Evolutionary conservation across 192 early-diverging fungal genomes (phyloP).

Genomic region (Gamsiella multidivaricata): DNA sequence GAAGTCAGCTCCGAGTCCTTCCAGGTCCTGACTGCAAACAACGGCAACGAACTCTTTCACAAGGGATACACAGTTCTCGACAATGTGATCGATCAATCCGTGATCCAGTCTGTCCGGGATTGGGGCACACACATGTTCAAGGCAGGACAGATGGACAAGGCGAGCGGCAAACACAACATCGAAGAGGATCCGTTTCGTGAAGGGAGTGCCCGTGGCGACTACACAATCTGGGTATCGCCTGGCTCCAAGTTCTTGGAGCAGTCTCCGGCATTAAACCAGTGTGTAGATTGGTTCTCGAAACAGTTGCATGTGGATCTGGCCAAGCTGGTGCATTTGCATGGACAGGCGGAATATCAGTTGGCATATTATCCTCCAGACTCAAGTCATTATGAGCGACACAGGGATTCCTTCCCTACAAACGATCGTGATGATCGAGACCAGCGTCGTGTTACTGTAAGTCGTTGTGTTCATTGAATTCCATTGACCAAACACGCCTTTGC

Average conservation of each 20-base stretch:
- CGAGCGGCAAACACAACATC: constrained; percentile 47
- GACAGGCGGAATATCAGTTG: constrained; percentile 61
- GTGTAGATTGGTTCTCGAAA: constrained; percentile 52
- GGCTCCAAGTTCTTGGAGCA: constrained; percentile 38
- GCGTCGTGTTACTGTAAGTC: constrained; percentile 62
- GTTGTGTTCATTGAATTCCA: background rate
- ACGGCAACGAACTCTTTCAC: constrained; percentile 56
- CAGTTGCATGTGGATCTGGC: constrained; percentile 54
- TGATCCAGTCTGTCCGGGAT: constrained; percentile 46
- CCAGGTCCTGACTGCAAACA: constrained; percentile 44
- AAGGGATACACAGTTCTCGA: constrained; percentile 57
- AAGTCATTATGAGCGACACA: constrained; percentile 63
- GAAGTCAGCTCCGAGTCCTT: constrained; percentile 50
- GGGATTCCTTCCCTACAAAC: constrained; percentile 69
- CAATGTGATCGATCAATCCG: constrained; percentile 43
- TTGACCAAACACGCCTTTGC: background rate
- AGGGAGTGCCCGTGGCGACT: constrained; percentile 63
- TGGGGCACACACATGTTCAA: constrained; percentile 52
- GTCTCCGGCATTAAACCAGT: constrained; percentile 26
- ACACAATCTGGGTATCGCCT: constrained; percentile 58
- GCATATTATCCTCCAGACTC: constrained; percentile 59
- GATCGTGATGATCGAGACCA: constrained; percentile 61
- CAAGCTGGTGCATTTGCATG: constrained; percentile 56
- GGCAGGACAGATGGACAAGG: constrained; percentile 52
- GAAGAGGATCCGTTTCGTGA: constrained; percentile 61